Percentiles rank a stretch among this genome's conserved stretches.
Conservation (phyloP, 176 grass and related monocot species). For the Echinochloa phyllopogon region DNA sequence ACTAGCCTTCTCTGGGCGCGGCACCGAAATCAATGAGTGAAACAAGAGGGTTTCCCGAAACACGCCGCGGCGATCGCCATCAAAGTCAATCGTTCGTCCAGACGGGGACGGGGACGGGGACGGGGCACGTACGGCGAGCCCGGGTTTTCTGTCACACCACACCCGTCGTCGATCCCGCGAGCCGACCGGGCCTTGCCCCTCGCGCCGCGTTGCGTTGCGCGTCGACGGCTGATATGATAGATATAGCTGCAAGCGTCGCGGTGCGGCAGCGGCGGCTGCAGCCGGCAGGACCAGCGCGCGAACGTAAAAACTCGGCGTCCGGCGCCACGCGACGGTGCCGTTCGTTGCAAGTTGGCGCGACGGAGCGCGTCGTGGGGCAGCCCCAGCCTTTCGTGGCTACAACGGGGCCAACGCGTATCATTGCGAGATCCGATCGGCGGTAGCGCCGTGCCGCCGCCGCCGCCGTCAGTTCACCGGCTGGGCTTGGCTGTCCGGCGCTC, state of each 20-base stretch:
- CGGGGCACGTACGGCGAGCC: background rate
- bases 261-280: too few species aligned
- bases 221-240: background rate
- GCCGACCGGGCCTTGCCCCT: background rate
- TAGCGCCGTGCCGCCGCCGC: background rate
- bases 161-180: background rate
- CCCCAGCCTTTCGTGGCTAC: background rate
- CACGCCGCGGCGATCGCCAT: conserved; percentile 21
- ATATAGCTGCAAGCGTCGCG: too few species aligned
- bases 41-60: conserved; percentile 37
- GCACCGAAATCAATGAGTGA: conserved; percentile 48
- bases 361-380: background rate
- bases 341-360: background rate
- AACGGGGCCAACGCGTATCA: background rate
- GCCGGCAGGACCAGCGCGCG: background rate
- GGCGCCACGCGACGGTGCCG: background rate
- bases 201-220: background rate
- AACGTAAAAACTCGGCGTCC: background rate
- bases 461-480: too few species aligned
- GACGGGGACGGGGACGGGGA: background rate
- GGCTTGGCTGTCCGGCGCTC: too few species aligned
- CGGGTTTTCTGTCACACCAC: too few species aligned
- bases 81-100: conserved; percentile 26
- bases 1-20: background rate
- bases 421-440: conserved; percentile 22